Evolutionary conservation across 2,329 filamentous ascomycete genomes (phyloP), one percentile per base, ranked within the genome.

Genomic region (Colletotrichum sp.): DNA sequence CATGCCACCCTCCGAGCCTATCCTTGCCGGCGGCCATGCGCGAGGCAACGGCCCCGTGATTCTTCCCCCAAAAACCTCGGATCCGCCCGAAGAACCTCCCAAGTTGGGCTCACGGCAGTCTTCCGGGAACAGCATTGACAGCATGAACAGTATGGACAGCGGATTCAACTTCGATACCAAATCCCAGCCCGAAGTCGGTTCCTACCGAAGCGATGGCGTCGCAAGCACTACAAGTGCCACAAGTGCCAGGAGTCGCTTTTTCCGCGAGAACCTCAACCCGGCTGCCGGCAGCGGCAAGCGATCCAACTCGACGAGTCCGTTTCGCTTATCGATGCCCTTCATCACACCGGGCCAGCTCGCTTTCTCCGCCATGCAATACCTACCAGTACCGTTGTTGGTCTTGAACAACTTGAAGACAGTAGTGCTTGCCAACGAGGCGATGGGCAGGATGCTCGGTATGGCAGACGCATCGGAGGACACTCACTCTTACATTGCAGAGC

Each of bases 341-440:
- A 85, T 88, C 64, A 89, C 87, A 0, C 86, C 89, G 0, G 87
- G 86, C 2, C 89, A 91, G 78, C 83, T 92, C 52, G 92, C 93
- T 26, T 91, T 94, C 74, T 90, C 92, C 1, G 92, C 93, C 7
- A 85, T 96, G 83, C 93, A 94, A 80, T 95, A 94, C 80, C 86
- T 96, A 7, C 94, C 94, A 0, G 91, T 95, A 62, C 94, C 94
- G 0, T 82, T 95, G 6, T 82, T 96, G 43, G 91, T 96, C 2
- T 85, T 96, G 43, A 93, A 92, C 66, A 90, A 88, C 43, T 80
- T 90, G 34, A 96, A 95, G 83, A 94, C 92, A 0, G 89, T 96
- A 4, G 88, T 94, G 2, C 83, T 96, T 55, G 94, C 93, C 36
- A 96, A 96, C 79, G 93, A 95, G 78, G 92, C 94, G 24, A 93